Evolutionary conservation across 441 rosid genomes (phyloP).

Genomic region (Jatropha podagrica): DNA sequence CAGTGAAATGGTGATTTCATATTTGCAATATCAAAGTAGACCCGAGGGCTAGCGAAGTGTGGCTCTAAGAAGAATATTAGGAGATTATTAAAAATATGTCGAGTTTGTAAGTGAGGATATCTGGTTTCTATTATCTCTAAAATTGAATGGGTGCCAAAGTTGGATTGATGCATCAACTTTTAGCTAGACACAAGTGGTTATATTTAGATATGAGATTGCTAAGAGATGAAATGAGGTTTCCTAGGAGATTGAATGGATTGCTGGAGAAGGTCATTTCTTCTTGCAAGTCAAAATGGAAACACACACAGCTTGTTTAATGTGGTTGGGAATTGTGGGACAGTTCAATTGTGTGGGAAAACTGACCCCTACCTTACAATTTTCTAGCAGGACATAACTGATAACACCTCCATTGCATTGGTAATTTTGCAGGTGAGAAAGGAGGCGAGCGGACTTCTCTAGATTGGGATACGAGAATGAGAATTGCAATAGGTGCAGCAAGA

Average conservation of each 20-base stretch:
- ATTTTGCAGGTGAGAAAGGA: constrained; percentile 62
- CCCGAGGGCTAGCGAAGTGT: not conserved
- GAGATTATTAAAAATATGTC: too few relatives aligned
- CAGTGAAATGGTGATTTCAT: not conserved
- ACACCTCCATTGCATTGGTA: constrained; percentile 1
- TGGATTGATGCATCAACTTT: not conserved
- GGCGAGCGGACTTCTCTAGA: constrained; percentile 63
- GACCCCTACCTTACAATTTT: not conserved
- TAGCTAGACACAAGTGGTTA: not conserved
- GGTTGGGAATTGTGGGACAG: not conserved
- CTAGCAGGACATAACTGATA: not conserved
- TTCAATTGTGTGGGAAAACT: not conserved
- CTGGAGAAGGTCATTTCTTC: not conserved
- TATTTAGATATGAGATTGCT: constrained; percentile 4
- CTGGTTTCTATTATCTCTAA: too few relatives aligned
- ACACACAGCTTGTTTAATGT: not conserved
- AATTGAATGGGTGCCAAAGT: not conserved
- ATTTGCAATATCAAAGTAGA: not conserved
- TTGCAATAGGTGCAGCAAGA: constrained; percentile 80
- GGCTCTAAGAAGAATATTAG: not conserved
- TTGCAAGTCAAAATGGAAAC: not conserved
- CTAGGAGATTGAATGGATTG: not conserved
- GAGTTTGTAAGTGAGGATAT: too few relatives aligned
- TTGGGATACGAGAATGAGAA: constrained; percentile 78
- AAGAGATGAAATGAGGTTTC: not conserved